Evolutionary conservation across 163 green algal genomes (phyloP), one percentile per base, ranked within the genome.

Genomic region (Chlorella variabilis): DNA sequence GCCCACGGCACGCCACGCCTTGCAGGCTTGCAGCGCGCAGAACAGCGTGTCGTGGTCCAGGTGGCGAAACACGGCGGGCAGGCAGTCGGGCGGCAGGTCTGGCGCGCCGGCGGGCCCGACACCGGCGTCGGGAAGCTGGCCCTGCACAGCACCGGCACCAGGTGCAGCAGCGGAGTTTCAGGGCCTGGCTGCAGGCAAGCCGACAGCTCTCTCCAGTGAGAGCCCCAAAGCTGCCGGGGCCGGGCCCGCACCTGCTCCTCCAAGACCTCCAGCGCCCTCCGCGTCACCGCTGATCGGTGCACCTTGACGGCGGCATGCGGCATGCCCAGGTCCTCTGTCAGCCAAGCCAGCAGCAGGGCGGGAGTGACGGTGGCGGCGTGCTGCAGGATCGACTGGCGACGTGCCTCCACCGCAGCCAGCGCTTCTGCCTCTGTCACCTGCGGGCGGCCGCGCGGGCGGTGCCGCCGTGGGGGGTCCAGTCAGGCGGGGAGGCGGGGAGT

Each of bases 21-120:
- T 51, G 23, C 54, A 83, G 33, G 51, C 42, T 42, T 70, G 68
- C 39, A 71, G 23, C 15, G 67, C 78, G 11, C 29, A 65, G 39
- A 75, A 80, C 33, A 84, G 41, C 31, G 23, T 56, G 56, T 80
- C 42, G 45, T 84, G 79, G 59, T 80, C 70, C 33, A 84, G 58
- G 33, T 56, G 49, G 15, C 34, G 6, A 0, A 84, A 8, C 1
- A 84, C 11, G 1, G 29, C 25, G 0, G 17, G 33, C 56, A 84
- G 41, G 17, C 80, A 23, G 8, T 69, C 79, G 9, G 39, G 25
- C 1, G 77, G 77, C 17, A 83, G 66, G 62, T 67, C 45, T 20
- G 42, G 15, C 0, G 38, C 54, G 34, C 11, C 13, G 34, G 34
- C 49, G 20, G 33, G 33, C 20, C 23, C 23, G 1, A 34, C 0